phyloP scores from a whole-genome alignment of 2,329 filamentous ascomycete species.

The Fusarium keratoplasticum region DNA sequence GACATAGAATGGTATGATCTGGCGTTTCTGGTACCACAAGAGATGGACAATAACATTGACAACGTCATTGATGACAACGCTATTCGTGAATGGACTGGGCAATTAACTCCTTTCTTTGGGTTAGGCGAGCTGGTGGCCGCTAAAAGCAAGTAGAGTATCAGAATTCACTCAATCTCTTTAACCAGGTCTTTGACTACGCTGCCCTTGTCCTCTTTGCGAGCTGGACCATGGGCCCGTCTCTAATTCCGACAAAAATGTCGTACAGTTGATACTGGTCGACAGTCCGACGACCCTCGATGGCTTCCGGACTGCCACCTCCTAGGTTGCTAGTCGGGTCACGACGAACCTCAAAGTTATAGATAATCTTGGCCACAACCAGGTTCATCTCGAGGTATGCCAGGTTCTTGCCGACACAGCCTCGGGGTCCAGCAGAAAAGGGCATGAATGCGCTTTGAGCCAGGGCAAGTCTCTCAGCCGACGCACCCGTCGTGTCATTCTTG shows the following conservation, averaged over 20 bases:
- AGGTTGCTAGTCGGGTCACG: constrained; percentile 21
- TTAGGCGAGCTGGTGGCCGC: not conserved
- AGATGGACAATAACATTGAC: not conserved
- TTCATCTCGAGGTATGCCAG: constrained; percentile 36
- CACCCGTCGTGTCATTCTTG: not conserved
- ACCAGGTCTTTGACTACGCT: not conserved
- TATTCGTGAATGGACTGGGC: not conserved
- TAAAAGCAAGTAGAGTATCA: not conserved
- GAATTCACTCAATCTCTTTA: not conserved
- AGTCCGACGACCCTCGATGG: constrained; percentile 14
- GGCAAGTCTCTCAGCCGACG: constrained; percentile 5
- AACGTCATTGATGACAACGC: not conserved
- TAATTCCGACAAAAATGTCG: constrained; percentile 25
- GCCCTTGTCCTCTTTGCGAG: constrained; percentile 3
- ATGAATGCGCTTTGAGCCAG: constrained; percentile 18
- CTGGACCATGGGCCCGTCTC: constrained; percentile 28
- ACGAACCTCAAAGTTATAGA: constrained; percentile 22
- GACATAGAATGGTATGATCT: not conserved
- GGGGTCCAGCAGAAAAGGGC: constrained; percentile 28
- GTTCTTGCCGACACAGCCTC: constrained; percentile 31
- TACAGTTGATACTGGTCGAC: constrained; percentile 28
- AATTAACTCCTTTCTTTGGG: not conserved
- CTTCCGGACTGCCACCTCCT: constrained; percentile 18
- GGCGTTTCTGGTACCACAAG: not conserved
- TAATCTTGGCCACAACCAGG: constrained; percentile 21